A percentile compares a stretch with the other conserved stretches of the same genome.
phyloP scores from a whole-genome alignment of 163 green algal species.

The Botryococcus braunii region DNA sequence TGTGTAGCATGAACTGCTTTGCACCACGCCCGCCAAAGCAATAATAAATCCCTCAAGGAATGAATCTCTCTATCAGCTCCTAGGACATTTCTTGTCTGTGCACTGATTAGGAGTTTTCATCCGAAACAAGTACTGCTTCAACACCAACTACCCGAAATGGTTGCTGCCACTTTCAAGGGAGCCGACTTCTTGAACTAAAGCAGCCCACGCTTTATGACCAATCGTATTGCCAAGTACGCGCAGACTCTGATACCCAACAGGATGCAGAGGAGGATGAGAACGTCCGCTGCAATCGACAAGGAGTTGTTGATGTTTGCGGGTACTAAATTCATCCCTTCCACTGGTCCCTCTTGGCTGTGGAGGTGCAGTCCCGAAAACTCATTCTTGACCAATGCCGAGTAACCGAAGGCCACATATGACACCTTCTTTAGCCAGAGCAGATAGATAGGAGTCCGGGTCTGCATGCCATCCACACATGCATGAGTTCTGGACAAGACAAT shows the following conservation, averaged over 20 bases:
- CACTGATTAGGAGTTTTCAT: too few relatives aligned
- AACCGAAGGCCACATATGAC: constrained; percentile 32
- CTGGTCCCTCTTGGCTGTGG: not conserved
- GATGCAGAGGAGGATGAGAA: constrained; percentile 24
- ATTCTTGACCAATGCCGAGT: constrained; percentile 8
- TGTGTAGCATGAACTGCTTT: too few relatives aligned
- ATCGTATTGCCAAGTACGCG: constrained; percentile 7
- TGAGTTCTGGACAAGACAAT: too few relatives aligned
- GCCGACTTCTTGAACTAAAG: too few relatives aligned
- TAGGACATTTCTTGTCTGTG: too few relatives aligned
- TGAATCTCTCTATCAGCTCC: too few relatives aligned
- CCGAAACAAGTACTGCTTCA: too few relatives aligned
- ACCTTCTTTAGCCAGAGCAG: constrained; percentile 35
- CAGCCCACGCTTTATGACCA: not conserved
- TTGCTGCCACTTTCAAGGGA: too few relatives aligned
- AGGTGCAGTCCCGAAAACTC: not conserved
- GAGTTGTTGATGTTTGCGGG: constrained; percentile 20
- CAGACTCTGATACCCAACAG: constrained; percentile 15
- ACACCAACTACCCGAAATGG: too few relatives aligned
- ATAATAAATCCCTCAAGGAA: too few relatives aligned
- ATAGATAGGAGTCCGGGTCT: constrained; percentile 21
- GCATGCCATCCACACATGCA: too few relatives aligned
- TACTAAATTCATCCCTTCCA: not conserved
- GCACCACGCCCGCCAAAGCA: too few relatives aligned
- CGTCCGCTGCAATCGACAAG: constrained; percentile 16